Evolutionary conservation across 2,329 filamentous ascomycete genomes (phyloP).

Genomic region (Penicillium sp.): DNA sequence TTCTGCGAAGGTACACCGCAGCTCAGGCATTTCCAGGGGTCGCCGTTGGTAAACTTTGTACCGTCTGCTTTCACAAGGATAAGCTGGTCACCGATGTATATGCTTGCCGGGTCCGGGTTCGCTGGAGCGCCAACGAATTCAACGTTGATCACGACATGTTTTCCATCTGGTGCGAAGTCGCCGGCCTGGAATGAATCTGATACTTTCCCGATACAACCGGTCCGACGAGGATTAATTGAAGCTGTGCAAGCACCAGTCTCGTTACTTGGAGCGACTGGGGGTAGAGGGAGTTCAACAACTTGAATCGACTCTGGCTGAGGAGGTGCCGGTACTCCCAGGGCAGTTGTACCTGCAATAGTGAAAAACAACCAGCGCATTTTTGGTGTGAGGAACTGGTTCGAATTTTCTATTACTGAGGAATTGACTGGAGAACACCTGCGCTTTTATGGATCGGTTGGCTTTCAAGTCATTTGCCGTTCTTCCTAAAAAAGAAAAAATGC

Average conservation of each 20-base stretch:
- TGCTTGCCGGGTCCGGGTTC: conserved; percentile 44
- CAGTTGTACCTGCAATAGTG: background rate
- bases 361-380: background rate
- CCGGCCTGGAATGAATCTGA: conserved; percentile 31
- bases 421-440: too few relatives aligned
- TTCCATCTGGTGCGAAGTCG: conserved; percentile 49
- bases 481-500: too few relatives aligned
- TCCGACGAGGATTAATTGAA: conserved; percentile 39
- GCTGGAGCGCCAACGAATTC: conserved; percentile 50
- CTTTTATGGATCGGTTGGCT: too few relatives aligned
- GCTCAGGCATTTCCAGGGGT: conserved; percentile 54
- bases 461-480: too few relatives aligned
- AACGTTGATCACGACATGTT: conserved; percentile 47
- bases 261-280: conserved; percentile 36
- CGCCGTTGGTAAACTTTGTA: conserved; percentile 48
- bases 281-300: conserved; percentile 43
- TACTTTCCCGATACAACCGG: conserved; percentile 42
- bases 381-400: too few relatives aligned
- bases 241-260: conserved; percentile 37
- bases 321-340: conserved; percentile 12
- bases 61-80: conserved; percentile 51
- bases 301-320: conserved; percentile 40
- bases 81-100: conserved; percentile 49
- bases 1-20: conserved; percentile 48
- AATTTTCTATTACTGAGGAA: too few relatives aligned